Base-by-base conservation (phyloP, 169 alveolate genomes). In the Plasmodium chabaudi region DNA sequence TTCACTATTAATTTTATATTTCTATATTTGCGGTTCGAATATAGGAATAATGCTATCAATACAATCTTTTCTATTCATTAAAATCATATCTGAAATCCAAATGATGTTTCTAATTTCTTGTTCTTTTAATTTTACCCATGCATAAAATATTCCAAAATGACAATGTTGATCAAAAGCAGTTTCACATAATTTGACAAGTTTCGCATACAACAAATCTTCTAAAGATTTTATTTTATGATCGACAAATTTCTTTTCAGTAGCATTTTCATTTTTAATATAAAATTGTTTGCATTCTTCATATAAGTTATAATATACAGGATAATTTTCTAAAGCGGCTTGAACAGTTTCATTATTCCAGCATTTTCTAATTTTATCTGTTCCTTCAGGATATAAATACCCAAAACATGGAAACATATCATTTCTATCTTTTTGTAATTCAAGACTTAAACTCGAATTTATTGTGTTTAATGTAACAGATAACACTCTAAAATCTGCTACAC, bases 51-150 rank as follows among this genome's bases (percentile, higher is more conserved):
- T 96, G 42, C 96, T 93, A 49, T 96, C 95, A 51, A 95, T 92
- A 65, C 95, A 95, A 70, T 95, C 98, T 70, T 94, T 94, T 69
- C 97, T 68, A 68, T 93, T 94, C 90, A 95, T 93, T 47, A 95
- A 91, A 75, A 93, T 93, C 99, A 98, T 97, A 87, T 98, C 99
- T 44, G 99, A 98, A 55, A 98, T 96, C 99, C 99, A 98, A 49
- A 97, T 96, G 57, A 98, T 94, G 91, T 98, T 98, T 88, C 99
- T 94, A 87, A 98, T 98, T 95, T 98, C 99, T 93, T 97, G 99
- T 91, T 98, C 99, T 92, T 97, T 97, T 71, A 98, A 97, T 92
- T 98, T 98, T 57, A 98, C 97, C 98, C 99, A 98, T 12, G 99
- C 98, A 94, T 97, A 98, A 95, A 98, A 98, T 55, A 97, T 97